These are phyloP conservation scores for Pholiota adiposa DNA, from an alignment of 1,284 basidiomycete species.

Conservation along the genomic window DNA sequence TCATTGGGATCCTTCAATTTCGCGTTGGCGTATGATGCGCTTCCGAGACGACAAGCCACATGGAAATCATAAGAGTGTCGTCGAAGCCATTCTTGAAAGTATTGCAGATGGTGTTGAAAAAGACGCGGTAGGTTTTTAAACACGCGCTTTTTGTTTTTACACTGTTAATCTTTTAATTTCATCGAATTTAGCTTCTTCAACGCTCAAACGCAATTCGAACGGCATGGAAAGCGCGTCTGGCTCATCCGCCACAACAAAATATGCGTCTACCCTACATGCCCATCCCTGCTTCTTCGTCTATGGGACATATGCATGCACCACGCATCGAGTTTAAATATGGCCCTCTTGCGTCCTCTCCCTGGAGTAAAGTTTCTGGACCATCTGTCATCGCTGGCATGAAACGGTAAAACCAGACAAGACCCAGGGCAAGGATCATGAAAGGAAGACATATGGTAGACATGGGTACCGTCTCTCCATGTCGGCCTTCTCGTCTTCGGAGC, in stretches of 20 bases:
- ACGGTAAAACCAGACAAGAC: constrained; percentile 43
- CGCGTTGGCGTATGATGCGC: constrained; percentile 87
- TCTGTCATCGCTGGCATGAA: constrained; percentile 62
- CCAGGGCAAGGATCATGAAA: background rate
- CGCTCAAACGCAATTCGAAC: constrained; percentile 62
- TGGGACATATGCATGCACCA: constrained; percentile 20
- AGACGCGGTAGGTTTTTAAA: constrained; percentile 60
- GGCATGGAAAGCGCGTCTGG: constrained; percentile 70
- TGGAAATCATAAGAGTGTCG: constrained; percentile 84
- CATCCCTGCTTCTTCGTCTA: constrained; percentile 15
- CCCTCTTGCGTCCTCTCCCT: constrained; percentile 60
- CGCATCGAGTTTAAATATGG: constrained; percentile 59
- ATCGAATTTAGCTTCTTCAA: constrained; percentile 58
- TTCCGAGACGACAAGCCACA: constrained; percentile 92
- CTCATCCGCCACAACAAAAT: constrained; percentile 35
- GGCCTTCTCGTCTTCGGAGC: background rate
- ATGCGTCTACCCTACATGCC: constrained; percentile 24
- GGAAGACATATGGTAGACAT: background rate
- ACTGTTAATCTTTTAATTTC: constrained; percentile 4
- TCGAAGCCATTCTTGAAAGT: constrained; percentile 84
- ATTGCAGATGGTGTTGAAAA: constrained; percentile 93
- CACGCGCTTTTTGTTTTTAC: constrained; percentile 1
- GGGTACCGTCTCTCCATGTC: background rate
- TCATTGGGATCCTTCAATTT: constrained; percentile 75
- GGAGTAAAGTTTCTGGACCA: constrained; percentile 77